These are phyloP conservation scores for Myxozyma nipponensis DNA, from an alignment of 805 yeast species.

Conservation along the genomic window DNA sequence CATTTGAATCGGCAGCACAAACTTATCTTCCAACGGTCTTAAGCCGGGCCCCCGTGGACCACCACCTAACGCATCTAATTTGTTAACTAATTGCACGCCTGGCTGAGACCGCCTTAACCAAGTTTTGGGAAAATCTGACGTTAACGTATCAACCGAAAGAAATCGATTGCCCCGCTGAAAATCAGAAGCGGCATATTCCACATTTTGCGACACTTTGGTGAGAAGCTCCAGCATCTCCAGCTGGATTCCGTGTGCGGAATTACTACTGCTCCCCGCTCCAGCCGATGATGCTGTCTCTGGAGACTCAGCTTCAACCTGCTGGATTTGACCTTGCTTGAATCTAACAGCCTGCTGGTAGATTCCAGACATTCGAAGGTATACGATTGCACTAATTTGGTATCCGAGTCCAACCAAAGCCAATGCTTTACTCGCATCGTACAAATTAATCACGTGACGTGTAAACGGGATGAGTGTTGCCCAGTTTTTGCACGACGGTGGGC, in stretches of 20 bases:
- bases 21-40: slow-evolving; percentile 37
- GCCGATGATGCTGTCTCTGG: slow-evolving; percentile 6
- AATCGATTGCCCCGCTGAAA: slow-evolving; percentile 22
- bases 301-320: slow-evolving; percentile 2
- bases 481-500: slow-evolving; percentile 25
- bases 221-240: slow-evolving; percentile 5
- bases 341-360: slow-evolving; percentile 14
- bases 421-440: slow-evolving; percentile 22
- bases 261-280: not conserved
- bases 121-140: slow-evolving; percentile 21
- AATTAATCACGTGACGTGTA: slow-evolving; percentile 19
- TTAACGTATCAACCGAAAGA: slow-evolving; percentile 15
- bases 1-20: slow-evolving; percentile 39
- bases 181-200: slow-evolving; percentile 23
- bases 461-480: slow-evolving; percentile 29
- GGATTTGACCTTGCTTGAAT: slow-evolving; percentile 5
- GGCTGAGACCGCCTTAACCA: slow-evolving; percentile 15
- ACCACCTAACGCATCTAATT: slow-evolving; percentile 13
- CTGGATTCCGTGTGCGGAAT: not conserved
- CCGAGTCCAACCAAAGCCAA: slow-evolving; percentile 24
- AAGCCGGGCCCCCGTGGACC: slow-evolving; percentile 21
- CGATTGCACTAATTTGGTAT: slow-evolving; percentile 29
- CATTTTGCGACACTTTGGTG: slow-evolving; percentile 6
- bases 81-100: not conserved
- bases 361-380: slow-evolving; percentile 25